Evolutionary conservation across 495 filamentous ascomycete genomes (phyloP).

Genomic region (Parmelia sp.): DNA sequence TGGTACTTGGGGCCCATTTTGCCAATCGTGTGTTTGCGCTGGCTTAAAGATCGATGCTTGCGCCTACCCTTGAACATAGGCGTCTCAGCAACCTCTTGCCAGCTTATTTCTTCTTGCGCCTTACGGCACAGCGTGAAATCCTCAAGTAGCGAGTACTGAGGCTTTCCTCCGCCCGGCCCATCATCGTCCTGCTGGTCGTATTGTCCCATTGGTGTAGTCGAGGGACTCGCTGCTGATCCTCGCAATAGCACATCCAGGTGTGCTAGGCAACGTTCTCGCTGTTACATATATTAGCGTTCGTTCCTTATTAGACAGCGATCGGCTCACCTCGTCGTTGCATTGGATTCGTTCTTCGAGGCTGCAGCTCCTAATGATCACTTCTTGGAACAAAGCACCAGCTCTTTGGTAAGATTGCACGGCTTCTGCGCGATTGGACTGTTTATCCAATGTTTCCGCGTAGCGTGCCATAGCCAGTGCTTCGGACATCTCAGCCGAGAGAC

Average conservation of each 20-base stretch:
- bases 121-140: background rate
- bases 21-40: background rate
- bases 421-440: background rate
- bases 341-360: background rate
- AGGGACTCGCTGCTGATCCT: background rate
- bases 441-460: background rate
- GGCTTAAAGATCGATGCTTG: slow-evolving; percentile 6
- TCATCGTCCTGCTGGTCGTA: background rate
- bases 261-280: background rate
- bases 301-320: background rate
- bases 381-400: background rate
- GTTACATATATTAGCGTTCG: background rate
- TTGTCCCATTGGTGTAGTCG: background rate
- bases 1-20: background rate
- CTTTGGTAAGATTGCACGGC: background rate
- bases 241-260: background rate
- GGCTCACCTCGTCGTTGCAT: background rate
- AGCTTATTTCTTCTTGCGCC: background rate
- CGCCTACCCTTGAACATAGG: background rate
- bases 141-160: background rate
- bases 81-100: background rate
- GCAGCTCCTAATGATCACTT: background rate
- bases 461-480: background rate
- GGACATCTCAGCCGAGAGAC: background rate
- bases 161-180: background rate